A percentile compares a stretch with the other conserved stretches of the same genome.
These are phyloP conservation scores for Trypanosoma rangeli DNA, from an alignment of 208 protist genomes.

Conservation along the genomic window DNA sequence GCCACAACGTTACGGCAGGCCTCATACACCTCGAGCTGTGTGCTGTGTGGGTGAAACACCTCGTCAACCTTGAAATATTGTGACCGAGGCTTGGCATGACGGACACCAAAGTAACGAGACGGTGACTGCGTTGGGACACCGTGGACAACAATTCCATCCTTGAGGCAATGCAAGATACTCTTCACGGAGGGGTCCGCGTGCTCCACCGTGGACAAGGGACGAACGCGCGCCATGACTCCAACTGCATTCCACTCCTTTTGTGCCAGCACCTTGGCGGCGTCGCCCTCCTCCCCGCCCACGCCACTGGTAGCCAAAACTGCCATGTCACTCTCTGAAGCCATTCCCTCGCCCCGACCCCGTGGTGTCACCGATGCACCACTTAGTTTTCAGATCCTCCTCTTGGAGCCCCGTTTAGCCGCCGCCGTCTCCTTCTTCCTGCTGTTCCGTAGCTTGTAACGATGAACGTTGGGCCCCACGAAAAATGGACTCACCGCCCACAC, in stretches of 20 bases:
- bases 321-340: background rate
- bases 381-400: background rate
- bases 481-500: background rate
- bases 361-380: background rate
- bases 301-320: background rate
- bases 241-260: slow-evolving; percentile 27
- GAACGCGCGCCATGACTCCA: slow-evolving; percentile 65
- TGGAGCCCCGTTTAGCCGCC: background rate
- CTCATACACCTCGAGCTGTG: slow-evolving; percentile 77
- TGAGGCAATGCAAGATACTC: slow-evolving; percentile 64
- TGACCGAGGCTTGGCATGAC: slow-evolving; percentile 25
- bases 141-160: slow-evolving; percentile 61
- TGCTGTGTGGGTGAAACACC: slow-evolving; percentile 64
- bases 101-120: slow-evolving; percentile 25
- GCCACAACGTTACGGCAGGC: slow-evolving; percentile 63
- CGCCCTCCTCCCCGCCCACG: background rate
- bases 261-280: background rate
- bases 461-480: background rate
- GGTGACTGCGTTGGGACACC: slow-evolving; percentile 6
- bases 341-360: background rate
- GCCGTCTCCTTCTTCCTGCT: background rate
- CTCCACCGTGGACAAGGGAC: slow-evolving; percentile 70
- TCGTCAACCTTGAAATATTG: slow-evolving; percentile 73
- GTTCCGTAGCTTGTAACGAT: background rate
- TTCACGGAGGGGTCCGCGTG: slow-evolving; percentile 55